These are phyloP conservation scores for Paramicrosporidium saccamoebae DNA, from an alignment of 371 early-diverging fungal genomes.

Conservation along the genomic window DNA sequence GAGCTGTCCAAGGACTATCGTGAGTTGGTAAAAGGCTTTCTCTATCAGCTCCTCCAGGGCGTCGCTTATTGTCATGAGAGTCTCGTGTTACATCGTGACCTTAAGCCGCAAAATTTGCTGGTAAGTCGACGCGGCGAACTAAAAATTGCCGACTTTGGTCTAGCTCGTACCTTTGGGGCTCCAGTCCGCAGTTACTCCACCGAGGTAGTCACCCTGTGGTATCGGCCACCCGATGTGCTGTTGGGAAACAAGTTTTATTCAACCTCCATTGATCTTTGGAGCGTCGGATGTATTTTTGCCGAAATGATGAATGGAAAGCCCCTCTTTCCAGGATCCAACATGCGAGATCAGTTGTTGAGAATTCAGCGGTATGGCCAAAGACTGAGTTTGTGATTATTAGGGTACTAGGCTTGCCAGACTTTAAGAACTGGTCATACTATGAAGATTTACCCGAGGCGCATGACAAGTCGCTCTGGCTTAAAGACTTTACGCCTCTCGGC, in stretches of 20 bases:
- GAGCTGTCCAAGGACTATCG: no score
- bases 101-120: slow-evolving; percentile 82
- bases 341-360: slow-evolving; percentile 52
- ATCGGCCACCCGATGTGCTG: slow-evolving; percentile 85
- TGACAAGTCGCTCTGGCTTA: no score
- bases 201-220: slow-evolving; percentile 93
- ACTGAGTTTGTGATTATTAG: no score
- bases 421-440: no score
- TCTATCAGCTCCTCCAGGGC: slow-evolving; percentile 57
- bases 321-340: slow-evolving; percentile 75
- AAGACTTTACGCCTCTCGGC: no score
- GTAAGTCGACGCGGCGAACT: slow-evolving; percentile 55
- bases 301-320: slow-evolving; percentile 79
- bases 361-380: no score
- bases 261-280: slow-evolving; percentile 97
- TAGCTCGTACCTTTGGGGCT: slow-evolving; percentile 83
- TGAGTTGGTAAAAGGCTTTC: slow-evolving; percentile 41
- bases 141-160: slow-evolving; percentile 77
- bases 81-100: slow-evolving; percentile 80
- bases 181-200: slow-evolving; percentile 85
- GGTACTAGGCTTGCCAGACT: no score
- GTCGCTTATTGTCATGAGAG: slow-evolving; percentile 79
- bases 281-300: slow-evolving; percentile 89
- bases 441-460: no score
- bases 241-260: slow-evolving; percentile 79